Evolutionary conservation across 2,329 filamentous ascomycete species (phyloP).

Genomic region (Pseudopithomyces maydicus): DNA sequence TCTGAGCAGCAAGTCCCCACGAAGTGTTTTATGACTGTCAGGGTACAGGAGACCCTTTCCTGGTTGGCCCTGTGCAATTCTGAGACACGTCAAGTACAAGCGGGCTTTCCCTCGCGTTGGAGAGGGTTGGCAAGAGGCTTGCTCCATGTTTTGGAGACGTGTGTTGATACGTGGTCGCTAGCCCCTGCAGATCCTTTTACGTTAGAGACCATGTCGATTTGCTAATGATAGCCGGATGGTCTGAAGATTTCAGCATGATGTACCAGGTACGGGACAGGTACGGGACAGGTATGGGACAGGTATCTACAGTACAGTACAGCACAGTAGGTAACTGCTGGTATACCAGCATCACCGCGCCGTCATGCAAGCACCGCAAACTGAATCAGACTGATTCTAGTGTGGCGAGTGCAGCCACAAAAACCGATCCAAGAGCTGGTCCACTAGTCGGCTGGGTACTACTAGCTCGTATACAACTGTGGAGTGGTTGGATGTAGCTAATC

Average conservation of each 20-base stretch:
- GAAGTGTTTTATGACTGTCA: not conserved
- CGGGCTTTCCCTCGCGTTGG: not conserved
- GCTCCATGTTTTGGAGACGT: not conserved
- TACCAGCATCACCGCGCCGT: too few relatives aligned
- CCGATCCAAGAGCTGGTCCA: conserved; percentile 10
- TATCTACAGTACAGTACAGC: not conserved
- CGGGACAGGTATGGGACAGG: not conserved
- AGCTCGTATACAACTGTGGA: conserved; percentile 7
- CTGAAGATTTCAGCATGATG: not conserved
- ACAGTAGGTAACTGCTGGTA: too few relatives aligned
- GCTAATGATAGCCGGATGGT: not conserved
- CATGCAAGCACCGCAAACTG: conserved; percentile 8
- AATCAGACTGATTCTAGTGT: conserved; percentile 13
- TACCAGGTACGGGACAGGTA: not conserved
- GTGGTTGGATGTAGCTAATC: conserved; percentile 24
- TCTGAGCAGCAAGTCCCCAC: not conserved
- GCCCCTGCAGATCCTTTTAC: not conserved
- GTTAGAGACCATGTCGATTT: not conserved
- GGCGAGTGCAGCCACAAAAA: not conserved
- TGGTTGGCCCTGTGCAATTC: not conserved
- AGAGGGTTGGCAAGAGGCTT: too few relatives aligned
- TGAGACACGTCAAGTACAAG: conserved; percentile 3
- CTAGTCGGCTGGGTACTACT: conserved; percentile 10
- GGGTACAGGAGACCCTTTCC: not conserved
- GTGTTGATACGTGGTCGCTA: not conserved